Evolutionary conservation across 2,329 filamentous ascomycete species (phyloP), one percentile per base, ranked within the genome.

Genomic region (Acephala macrosclerotiorum): DNA sequence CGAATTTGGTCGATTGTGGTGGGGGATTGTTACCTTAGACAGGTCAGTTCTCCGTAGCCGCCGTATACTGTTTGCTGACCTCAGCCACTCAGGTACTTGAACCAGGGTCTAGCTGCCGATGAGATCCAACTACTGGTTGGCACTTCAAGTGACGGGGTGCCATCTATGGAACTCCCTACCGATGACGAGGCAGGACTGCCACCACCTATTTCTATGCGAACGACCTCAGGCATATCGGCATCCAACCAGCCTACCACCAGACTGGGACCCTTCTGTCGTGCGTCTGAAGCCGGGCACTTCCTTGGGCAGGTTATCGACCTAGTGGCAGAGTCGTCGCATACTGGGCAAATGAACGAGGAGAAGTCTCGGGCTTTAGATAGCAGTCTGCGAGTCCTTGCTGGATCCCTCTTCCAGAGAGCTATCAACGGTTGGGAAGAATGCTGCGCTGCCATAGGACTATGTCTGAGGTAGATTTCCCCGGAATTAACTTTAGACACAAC

Each of bases 401-500:
- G 68, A 61, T 55, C 47, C 12, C 64, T 72, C 12, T 47, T 69
- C 14, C 51, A 70, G 20, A 61, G 66, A 57, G 70, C 68, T 38
- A 62, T 70, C 9, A 68, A 70, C 58, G 68, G 70, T 2, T 72
- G 70, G 70, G 70, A 72, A 57, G 68, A 70, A 64, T 72, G 70
- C 40, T 72, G 70, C 55, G 68, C 63, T 20, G 64, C 66, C 14
- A 72, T 72, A 20, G 70, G 68, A 33, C 63, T 72, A 16, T 66
- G 63, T 51, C 57, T 72, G 16, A 70, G 68, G 70, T 69, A 56
- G 61, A 22, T 8, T 25, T 18, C 6, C 47, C 18, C 22, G n/a
- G 8, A 25, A 18, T 11, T 42, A 2, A 3, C 22, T 25, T 8
- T 8, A 11, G 2, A n/a, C 8, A 16, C 42, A 42, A 38, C 66